These are phyloP conservation scores for Yamadazyma jaroonii DNA, from an alignment of 1,139 yeast species.

Conservation along the genomic window DNA sequence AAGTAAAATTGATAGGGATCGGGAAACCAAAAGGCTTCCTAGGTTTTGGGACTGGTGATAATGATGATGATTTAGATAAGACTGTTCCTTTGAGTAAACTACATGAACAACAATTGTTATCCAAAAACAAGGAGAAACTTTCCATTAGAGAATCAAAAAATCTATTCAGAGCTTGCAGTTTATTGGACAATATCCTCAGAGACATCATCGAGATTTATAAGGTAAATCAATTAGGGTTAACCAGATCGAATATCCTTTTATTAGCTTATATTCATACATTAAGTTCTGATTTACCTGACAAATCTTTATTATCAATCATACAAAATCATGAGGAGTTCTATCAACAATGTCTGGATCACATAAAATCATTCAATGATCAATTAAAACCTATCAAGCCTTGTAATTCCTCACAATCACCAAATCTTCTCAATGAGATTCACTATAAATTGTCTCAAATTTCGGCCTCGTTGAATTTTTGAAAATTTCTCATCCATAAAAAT, in stretches of 20 bases:
- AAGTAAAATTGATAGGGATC: conserved; percentile 42
- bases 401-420: conserved; percentile 19
- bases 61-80: conserved; percentile 19
- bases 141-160: conserved; percentile 48
- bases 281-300: conserved; percentile 40
- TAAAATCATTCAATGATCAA: conserved; percentile 1
- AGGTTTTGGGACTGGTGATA: conserved; percentile 4
- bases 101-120: conserved; percentile 47
- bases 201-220: neutral
- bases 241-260: conserved; percentile 11
- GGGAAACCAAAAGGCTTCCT: conserved; percentile 29
- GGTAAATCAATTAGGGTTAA: conserved; percentile 1
- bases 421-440: conserved; percentile 29
- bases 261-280: conserved; percentile 38
- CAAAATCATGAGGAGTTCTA: conserved; percentile 3
- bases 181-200: conserved; percentile 9
- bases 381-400: conserved; percentile 7
- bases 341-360: neutral
- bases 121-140: conserved; percentile 40
- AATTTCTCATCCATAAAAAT: too few species aligned
- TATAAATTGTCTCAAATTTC: too few species aligned
- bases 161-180: conserved; percentile 49
- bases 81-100: conserved; percentile 48
- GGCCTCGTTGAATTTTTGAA: too few species aligned
- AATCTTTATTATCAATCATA: conserved; percentile 24